These are phyloP conservation scores for Phialemoniopsis sp. DNA, from an alignment of 2,329 filamentous ascomycete species.

Conservation along the genomic window DNA sequence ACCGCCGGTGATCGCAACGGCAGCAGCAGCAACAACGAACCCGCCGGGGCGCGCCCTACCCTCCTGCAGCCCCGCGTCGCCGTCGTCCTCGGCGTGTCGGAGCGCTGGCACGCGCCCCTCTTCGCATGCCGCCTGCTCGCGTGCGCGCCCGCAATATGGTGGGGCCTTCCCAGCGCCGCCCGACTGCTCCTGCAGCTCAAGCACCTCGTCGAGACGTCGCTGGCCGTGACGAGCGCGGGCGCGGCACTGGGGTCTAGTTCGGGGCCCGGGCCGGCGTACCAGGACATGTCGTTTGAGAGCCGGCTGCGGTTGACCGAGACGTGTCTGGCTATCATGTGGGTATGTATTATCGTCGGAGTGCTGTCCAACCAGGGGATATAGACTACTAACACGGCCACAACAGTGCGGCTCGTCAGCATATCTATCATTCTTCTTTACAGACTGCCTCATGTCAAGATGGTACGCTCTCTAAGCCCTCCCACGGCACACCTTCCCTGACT, in stretches of 20 bases:
- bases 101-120: constrained; percentile 69
- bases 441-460: constrained; percentile 83
- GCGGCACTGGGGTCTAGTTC: constrained; percentile 3
- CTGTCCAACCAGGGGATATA: no score
- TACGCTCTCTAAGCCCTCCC: constrained; percentile 29
- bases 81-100: constrained; percentile 70
- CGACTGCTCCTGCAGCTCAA: constrained; percentile 65
- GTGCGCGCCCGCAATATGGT: constrained; percentile 66
- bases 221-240: constrained; percentile 11
- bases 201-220: constrained; percentile 19
- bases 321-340: constrained; percentile 70
- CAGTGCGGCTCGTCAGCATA: constrained; percentile 75
- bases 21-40: constrained; percentile 4
- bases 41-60: constrained; percentile 21
- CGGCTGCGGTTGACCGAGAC: constrained; percentile 62
- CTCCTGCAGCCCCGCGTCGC: constrained; percentile 70
- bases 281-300: constrained; percentile 27
- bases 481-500: not conserved
- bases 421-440: constrained; percentile 78
- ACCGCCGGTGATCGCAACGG: not conserved
- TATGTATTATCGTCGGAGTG: constrained; percentile 45
- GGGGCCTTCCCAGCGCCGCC: constrained; percentile 65
- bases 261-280: constrained; percentile 4
- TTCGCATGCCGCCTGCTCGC: constrained; percentile 70
- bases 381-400: constrained; percentile 5